phyloP scores from a whole-genome alignment of 768 basidiomycete species.

The Suillus clintonianus region DNA sequence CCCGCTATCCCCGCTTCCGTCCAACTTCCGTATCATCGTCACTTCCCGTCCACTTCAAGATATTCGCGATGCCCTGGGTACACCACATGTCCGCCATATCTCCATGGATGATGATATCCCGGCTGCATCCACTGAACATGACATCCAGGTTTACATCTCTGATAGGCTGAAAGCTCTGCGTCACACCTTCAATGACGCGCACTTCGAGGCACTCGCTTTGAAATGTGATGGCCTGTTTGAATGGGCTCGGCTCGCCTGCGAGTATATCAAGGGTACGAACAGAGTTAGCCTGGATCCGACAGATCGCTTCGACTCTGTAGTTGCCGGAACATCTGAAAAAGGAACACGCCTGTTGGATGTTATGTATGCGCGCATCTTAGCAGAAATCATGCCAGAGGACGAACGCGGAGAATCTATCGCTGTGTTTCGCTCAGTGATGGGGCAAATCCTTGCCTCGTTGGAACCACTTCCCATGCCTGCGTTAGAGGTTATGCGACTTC shows the following conservation, averaged over 20 bases:
- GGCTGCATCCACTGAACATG: background rate
- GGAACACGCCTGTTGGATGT: constrained; percentile 2
- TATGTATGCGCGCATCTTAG: constrained; percentile 3
- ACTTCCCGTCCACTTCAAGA: constrained; percentile 11
- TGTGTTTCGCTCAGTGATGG: constrained; percentile 3
- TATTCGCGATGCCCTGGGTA: constrained; percentile 9
- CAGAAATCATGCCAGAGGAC: background rate
- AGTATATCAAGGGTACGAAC: constrained; percentile 3
- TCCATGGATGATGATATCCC: constrained; percentile 6
- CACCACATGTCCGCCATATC: background rate
- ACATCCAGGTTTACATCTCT: constrained; percentile 5
- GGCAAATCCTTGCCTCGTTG: background rate
- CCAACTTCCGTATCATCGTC: constrained; percentile 16
- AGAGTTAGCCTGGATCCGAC: background rate
- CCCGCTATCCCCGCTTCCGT: background rate
- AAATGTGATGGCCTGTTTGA: constrained; percentile 8
- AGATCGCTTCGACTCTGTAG: background rate
- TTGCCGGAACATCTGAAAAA: background rate
- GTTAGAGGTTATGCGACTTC: background rate
- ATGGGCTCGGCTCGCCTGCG: constrained; percentile 10
- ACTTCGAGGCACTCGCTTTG: background rate
- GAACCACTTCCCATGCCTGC: constrained; percentile 4
- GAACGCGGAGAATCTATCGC: background rate
- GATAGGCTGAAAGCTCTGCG: background rate
- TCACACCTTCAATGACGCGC: background rate